phyloP scores from a whole-genome alignment of 106 monocot genomes.

The Alisma plantagoaquatica region DNA sequence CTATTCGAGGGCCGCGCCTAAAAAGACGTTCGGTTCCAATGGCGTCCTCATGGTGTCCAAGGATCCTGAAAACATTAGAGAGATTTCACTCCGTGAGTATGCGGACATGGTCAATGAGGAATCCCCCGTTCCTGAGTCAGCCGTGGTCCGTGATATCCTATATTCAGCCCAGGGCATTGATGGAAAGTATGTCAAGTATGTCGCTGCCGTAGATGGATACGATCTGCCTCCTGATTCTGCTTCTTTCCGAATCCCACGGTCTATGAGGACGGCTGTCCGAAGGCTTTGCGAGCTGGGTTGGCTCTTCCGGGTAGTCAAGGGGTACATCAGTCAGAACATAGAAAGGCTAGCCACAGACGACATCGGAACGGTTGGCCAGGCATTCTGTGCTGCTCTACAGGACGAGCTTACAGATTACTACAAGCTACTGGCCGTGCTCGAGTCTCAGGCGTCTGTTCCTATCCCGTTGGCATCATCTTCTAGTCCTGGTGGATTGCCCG shows the following conservation, averaged over 20 bases:
- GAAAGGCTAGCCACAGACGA: constrained; percentile 24
- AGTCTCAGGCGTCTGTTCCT: constrained; percentile 53
- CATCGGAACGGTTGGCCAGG: constrained; percentile 78
- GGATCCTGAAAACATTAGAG: constrained; percentile 77
- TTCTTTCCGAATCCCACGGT: constrained; percentile 37
- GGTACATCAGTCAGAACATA: constrained; percentile 41
- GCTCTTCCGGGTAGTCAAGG: constrained; percentile 61
- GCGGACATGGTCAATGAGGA: constrained; percentile 59
- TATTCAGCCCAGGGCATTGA: constrained; percentile 84
- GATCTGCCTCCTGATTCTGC: constrained; percentile 36
- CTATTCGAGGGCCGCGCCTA: not conserved
- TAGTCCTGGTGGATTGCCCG: constrained; percentile 7
- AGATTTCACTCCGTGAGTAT: constrained; percentile 80
- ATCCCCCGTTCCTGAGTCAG: constrained; percentile 48
- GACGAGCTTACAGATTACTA: constrained; percentile 87
- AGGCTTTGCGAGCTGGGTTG: constrained; percentile 77
- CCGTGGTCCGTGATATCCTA: constrained; percentile 66
- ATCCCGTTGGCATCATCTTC: constrained; percentile 41
- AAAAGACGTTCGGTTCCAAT: constrained; percentile 16
- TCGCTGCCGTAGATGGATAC: constrained; percentile 42
- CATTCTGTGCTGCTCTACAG: constrained; percentile 72
- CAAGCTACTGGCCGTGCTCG: constrained; percentile 79
- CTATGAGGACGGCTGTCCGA: constrained; percentile 43
- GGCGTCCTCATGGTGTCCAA: constrained; percentile 74
- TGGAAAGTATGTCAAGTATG: constrained; percentile 53